Evolutionary conservation across 2,329 filamentous ascomycete species (phyloP), one percentile per base, ranked within the genome.

Genomic region (Tolypocladium capitatum): DNA sequence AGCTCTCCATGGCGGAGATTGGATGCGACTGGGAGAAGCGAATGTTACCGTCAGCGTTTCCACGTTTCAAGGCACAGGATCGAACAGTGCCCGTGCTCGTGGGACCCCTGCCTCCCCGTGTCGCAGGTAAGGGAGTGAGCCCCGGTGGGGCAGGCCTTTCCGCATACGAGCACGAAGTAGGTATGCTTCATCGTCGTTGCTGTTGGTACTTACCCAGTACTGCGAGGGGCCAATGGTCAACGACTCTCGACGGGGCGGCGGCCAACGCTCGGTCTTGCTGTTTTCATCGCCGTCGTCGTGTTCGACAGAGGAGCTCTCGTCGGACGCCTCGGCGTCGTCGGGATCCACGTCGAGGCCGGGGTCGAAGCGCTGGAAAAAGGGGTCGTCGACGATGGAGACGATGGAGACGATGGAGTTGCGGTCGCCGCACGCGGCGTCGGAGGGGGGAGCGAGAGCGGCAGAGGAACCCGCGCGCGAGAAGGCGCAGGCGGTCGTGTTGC

Each of bases 371-470:
- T 70, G 68, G 62, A 75, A 74, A 59, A 77, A 76, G 30, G 72
- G 72, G 53, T 77, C 74, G 67, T 78, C 72, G 57, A 74, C 63
- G 51, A 78, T 73, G 50, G 73, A 76, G 45, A 68, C 63, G 51
- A 78, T 73, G 50, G 73, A 76, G 45, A 68, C 60, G 52, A 76
- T 63, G 18, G 74, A 79, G 55, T 73, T 70, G 51, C 72, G 68
- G 55, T 63, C 60, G 46, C 54, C 56, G 48, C 54, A 48, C 30
- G 51, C 48, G 9, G 55, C 52, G 38, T 60, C 60, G 53, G 60
- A 56, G 49, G 53, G 49, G 49, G 53, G 49, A 40, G 24, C 21
- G 13, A 55, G 47, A 43, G 57, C 53, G 44, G 55, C 42, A n/a
- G 49, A 38, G 34, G 52, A 53, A 46, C 42, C 44, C 24, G 42